A percentile compares a stretch with the other conserved stretches of the same genome.
Conservation (phyloP, 2,329 filamentous ascomycete genomes). For the Didymella pomorum region DNA sequence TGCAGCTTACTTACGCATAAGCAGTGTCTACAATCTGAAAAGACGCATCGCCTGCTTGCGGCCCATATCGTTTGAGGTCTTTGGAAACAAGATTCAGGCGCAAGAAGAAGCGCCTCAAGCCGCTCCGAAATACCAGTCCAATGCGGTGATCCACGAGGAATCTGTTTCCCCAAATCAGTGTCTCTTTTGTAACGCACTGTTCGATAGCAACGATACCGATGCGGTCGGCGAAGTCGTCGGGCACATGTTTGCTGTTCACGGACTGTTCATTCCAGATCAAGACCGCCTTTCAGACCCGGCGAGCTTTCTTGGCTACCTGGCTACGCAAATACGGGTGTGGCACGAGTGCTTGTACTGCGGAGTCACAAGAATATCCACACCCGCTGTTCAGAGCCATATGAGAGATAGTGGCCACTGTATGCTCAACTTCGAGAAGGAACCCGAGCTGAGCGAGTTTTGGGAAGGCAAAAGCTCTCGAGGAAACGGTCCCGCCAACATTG, state of each 20-base stretch:
- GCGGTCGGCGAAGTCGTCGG: not conserved
- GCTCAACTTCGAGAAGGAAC: slow-evolving; percentile 43
- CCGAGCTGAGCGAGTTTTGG: slow-evolving; percentile 47
- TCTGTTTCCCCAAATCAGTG: not conserved
- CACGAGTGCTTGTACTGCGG: slow-evolving; percentile 50
- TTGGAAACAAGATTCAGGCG: not conserved
- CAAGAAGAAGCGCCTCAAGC: not conserved
- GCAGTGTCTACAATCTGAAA: slow-evolving; percentile 14
- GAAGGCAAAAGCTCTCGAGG: slow-evolving; percentile 1
- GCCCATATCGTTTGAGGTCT: not conserved
- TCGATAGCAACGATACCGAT: not conserved
- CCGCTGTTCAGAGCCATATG: slow-evolving; percentile 46
- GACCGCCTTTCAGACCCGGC: slow-evolving; percentile 32
- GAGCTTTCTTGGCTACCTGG: slow-evolving; percentile 42
- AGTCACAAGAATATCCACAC: slow-evolving; percentile 30
- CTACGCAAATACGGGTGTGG: slow-evolving; percentile 32
- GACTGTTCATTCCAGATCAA: slow-evolving; percentile 3
- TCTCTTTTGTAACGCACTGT: slow-evolving; percentile 2
- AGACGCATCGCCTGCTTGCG: slow-evolving; percentile 9
- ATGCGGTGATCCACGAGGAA: not conserved
- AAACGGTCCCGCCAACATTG: not conserved
- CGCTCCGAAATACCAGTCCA: not conserved
- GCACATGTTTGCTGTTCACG: slow-evolving; percentile 7
- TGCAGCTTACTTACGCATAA: not conserved
- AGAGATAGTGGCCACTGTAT: slow-evolving; percentile 46